Percentiles rank a stretch among this genome's conserved stretches.
These are phyloP conservation scores for Hymenoscyphus albidus DNA, from an alignment of 2,329 filamentous ascomycete species.

Conservation along the genomic window DNA sequence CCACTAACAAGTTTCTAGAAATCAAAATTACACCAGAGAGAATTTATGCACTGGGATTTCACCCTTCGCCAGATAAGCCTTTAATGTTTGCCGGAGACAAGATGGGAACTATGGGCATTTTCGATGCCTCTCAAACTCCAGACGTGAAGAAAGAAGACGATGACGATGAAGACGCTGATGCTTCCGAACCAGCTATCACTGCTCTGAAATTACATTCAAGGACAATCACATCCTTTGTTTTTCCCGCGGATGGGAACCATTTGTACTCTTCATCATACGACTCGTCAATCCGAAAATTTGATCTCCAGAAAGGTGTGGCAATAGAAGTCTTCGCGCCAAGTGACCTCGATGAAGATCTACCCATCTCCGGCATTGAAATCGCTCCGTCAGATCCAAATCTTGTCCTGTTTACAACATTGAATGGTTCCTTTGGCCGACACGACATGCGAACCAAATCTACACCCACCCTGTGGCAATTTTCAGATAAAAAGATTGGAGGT, in stretches of 20 bases:
- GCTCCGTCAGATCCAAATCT: slow-evolving; percentile 64
- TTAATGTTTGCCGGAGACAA: slow-evolving; percentile 94
- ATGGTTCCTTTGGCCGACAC: slow-evolving; percentile 75
- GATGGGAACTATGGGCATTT: slow-evolving; percentile 82
- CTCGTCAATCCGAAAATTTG: slow-evolving; percentile 82
- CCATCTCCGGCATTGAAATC: slow-evolving; percentile 82
- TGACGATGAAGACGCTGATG: slow-evolving; percentile 61
- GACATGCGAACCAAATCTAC: slow-evolving; percentile 64
- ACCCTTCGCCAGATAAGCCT: slow-evolving; percentile 80
- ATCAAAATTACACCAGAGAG: slow-evolving; percentile 90
- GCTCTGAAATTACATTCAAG: slow-evolving; percentile 87
- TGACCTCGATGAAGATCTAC: slow-evolving; percentile 66
- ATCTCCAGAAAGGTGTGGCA: slow-evolving; percentile 75
- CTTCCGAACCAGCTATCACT: slow-evolving; percentile 72
- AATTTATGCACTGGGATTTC: slow-evolving; percentile 82
- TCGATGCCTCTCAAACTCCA: slow-evolving; percentile 75
- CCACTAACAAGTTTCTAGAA: slow-evolving; percentile 44
- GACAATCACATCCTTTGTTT: slow-evolving; percentile 81
- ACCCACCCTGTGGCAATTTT: slow-evolving; percentile 68
- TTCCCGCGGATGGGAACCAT: slow-evolving; percentile 67
- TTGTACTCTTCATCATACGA: slow-evolving; percentile 90
- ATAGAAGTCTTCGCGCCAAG: slow-evolving; percentile 76
- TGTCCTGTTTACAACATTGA: slow-evolving; percentile 82
- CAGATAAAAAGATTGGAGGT: slow-evolving; percentile 92
- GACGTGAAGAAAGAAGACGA: slow-evolving; percentile 53